Base-by-base conservation (phyloP, 192 early-diverging fungal genomes). In the Dissophora globulifera region DNA sequence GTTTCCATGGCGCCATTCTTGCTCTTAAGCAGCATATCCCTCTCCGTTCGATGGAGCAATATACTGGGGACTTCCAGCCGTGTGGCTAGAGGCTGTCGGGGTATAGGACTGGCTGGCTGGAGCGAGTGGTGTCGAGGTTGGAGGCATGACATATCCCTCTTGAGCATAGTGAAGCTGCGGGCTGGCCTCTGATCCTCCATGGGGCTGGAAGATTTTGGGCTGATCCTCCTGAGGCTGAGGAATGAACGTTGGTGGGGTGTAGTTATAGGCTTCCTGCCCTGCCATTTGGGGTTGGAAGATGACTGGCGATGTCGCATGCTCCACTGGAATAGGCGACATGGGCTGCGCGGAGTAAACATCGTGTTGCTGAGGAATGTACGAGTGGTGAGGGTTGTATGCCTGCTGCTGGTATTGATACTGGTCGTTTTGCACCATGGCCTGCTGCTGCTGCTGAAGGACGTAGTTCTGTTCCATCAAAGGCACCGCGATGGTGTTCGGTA, bases 381-480 rank as follows among this genome's bases (percentile, higher is more conserved):
- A 27, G 2, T 60, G 57, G 22, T 53, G 35, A 33, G 30, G 35
- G 11, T 35, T 40, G 30, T n/a, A 55, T 20, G 51, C 46, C 25
- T 74, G 62, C 3, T 58, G 42, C 25, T 65, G 62, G 0, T 52
- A 49, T 29, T 58, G 47, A 0, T 19, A n/a, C 10, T 58, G 43
- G 9, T 17, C 4, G 17, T 17, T 17, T n/a, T 45, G 43, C 1
- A 42, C 23, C 49, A 49, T 46, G n/a, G 53, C 42, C 40, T 62
- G 60, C 15, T 69, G 57, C 15, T 63, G 69, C 12, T 58, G 66
- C 11, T 43, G 42, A 52, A 41, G 27, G 12, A 25, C 31, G 32
- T 69, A 69, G 33, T 54, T 52, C 30, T 69, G 67, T 9, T 69
- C 19, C 50, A 53, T 69, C n/a, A 30, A 30, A 7, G 54, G 55